Evolutionary conservation across 768 basidiomycete genomes (phyloP).

Genomic region (Mycena rebaudengoi): DNA sequence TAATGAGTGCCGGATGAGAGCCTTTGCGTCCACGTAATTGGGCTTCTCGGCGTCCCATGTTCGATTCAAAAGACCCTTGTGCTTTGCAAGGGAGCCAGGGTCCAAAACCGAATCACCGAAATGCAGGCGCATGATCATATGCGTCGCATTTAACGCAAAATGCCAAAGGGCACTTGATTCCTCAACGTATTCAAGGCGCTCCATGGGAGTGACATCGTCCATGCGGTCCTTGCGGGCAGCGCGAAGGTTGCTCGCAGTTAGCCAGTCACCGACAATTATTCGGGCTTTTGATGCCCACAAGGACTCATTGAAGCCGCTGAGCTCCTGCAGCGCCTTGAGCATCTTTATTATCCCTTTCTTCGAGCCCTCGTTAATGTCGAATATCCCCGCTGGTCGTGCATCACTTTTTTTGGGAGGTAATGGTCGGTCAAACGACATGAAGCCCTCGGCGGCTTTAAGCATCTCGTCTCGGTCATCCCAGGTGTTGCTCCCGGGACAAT

Average conservation of each 20-base stretch:
- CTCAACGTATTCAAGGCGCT: constrained; percentile 19
- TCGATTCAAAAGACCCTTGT: constrained; percentile 23
- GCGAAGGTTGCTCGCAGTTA: constrained; percentile 22
- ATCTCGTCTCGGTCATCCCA: constrained; percentile 24
- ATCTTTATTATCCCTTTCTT: constrained; percentile 28
- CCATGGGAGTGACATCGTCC: constrained; percentile 20
- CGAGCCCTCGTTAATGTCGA: constrained; percentile 31
- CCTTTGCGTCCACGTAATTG: constrained; percentile 27
- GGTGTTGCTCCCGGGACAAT: no score
- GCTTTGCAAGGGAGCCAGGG: constrained; percentile 21
- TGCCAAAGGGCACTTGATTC: constrained; percentile 22
- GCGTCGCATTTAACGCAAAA: constrained; percentile 23
- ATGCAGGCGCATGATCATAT: constrained; percentile 25
- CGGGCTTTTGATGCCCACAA: constrained; percentile 16
- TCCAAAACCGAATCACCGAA: constrained; percentile 19
- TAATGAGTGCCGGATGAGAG: constrained; percentile 24
- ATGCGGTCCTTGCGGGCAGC: constrained; percentile 13
- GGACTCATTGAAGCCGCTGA: constrained; percentile 10
- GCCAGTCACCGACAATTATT: constrained; percentile 27
- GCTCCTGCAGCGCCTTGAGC: constrained; percentile 16
- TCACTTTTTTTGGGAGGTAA: neutral
- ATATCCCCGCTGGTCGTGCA: constrained; percentile 20
- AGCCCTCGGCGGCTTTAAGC: neutral
- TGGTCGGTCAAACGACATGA: constrained; percentile 6
- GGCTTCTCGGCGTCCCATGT: constrained; percentile 23